phyloP scores from a whole-genome alignment of 164 flowering plant genomes.

The Kingdonia uniflora region DNA sequence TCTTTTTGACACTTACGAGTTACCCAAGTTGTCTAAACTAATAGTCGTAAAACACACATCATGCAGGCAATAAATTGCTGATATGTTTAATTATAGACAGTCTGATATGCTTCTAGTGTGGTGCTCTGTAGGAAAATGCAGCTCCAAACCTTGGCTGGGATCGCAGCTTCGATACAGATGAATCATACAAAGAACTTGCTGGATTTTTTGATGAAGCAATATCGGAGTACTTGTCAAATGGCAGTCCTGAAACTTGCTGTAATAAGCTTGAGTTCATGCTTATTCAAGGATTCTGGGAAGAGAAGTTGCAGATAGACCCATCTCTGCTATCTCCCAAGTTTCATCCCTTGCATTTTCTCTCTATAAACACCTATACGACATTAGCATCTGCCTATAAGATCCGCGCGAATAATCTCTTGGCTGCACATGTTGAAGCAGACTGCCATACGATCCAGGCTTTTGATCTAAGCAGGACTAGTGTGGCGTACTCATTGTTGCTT shows the following conservation, averaged over 20 bases:
- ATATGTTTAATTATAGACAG: too few species aligned
- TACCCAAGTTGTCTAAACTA: too few species aligned
- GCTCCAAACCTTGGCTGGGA: conserved; percentile 7
- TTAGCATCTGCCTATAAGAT: conserved; percentile 57
- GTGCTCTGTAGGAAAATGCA: conserved; percentile 26
- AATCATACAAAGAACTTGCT: conserved; percentile 16
- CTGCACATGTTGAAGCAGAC: conserved; percentile 9
- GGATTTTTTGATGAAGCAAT: conserved; percentile 35
- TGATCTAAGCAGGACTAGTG: conserved; percentile 27
- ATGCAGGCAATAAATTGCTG: too few species aligned
- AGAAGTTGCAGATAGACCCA: conserved; percentile 12
- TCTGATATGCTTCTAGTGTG: conserved; percentile 1
- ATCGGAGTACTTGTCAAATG: conserved; percentile 29
- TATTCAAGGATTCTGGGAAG: conserved; percentile 12
- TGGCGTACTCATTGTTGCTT: conserved; percentile 57
- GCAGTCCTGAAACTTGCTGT: conserved; percentile 44
- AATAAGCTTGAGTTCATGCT: conserved; percentile 48
- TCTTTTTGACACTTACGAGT: too few species aligned
- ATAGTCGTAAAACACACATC: too few species aligned
- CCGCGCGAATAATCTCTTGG: conserved; percentile 21
- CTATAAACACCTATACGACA: conserved; percentile 45
- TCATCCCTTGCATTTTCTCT: conserved; percentile 44
- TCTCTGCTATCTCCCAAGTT: conserved; percentile 16
- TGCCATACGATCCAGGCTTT: conserved; percentile 19
- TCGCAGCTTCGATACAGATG: conserved; percentile 8